Evolutionary conservation across 345 rosid species (phyloP).

Genomic region (Corchorus olitorius): DNA sequence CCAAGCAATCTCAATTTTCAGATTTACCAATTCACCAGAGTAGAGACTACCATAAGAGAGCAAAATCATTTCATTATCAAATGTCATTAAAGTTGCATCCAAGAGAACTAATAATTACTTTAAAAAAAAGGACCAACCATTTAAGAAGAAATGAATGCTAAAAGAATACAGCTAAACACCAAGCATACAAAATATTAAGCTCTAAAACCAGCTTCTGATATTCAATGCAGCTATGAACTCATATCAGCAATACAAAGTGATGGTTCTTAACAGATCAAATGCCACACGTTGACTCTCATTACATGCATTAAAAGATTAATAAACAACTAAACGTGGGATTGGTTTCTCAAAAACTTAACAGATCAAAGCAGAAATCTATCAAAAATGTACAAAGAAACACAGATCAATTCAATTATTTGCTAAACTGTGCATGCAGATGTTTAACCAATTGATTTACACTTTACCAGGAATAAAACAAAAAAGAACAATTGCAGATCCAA

Average conservation of each 20-base stretch:
- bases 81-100: background rate
- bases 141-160: background rate
- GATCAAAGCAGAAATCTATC: background rate
- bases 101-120: background rate
- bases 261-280: background rate
- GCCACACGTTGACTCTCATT: background rate
- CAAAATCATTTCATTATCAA: background rate
- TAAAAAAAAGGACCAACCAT: background rate
- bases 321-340: background rate
- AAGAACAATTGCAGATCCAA: conserved; percentile 23
- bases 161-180: conserved; percentile 10
- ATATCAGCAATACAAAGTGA: background rate
- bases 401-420: conserved; percentile 20
- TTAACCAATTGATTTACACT: background rate
- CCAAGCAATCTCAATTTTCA: background rate
- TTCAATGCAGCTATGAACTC: background rate
- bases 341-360: background rate
- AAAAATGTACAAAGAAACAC: background rate
- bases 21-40: background rate
- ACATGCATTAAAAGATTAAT: background rate
- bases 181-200: background rate
- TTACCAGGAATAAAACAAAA: background rate
- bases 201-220: background rate
- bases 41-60: background rate
- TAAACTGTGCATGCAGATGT: background rate